phyloP scores from a whole-genome alignment of 2,329 filamentous ascomycete species.

The Rhexocercosporidium sp. region DNA sequence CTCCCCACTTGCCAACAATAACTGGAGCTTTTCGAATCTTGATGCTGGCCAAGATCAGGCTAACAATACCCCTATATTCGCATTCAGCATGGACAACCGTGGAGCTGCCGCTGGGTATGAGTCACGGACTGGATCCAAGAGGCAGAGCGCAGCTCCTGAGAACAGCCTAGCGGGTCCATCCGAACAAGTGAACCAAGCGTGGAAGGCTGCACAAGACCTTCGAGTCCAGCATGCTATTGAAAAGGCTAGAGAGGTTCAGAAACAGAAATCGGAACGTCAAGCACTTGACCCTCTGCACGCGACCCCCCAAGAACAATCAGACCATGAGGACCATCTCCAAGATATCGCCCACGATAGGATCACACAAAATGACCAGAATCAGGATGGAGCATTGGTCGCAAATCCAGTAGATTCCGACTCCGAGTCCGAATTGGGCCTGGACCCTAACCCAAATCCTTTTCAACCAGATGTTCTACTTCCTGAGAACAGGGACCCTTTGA shows the following conservation, averaged over 20 bases:
- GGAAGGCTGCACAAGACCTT: constrained; percentile 27
- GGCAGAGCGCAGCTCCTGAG: neutral
- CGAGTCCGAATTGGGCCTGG: constrained; percentile 26
- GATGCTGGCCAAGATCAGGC: constrained; percentile 28
- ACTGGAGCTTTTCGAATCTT: constrained; percentile 60
- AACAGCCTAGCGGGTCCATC: neutral
- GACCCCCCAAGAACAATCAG: neutral
- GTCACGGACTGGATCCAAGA: neutral
- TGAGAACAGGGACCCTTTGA: constrained; percentile 23
- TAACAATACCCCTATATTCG: neutral
- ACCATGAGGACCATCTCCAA: constrained; percentile 22
- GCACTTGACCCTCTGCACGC: neutral
- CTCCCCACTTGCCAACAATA: constrained; percentile 63
- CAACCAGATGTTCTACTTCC: constrained; percentile 28
- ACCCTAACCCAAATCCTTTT: constrained; percentile 26
- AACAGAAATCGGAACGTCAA: neutral
- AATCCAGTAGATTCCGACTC: constrained; percentile 33
- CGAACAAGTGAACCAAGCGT: constrained; percentile 17
- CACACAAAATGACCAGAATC: constrained; percentile 23
- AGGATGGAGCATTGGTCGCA: constrained; percentile 32
- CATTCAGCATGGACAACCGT: neutral
- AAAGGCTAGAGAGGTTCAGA: constrained; percentile 24
- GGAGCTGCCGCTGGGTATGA: neutral
- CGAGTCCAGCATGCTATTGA: constrained; percentile 27
- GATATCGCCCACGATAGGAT: constrained; percentile 32